Percentiles rank a stretch among this genome's conserved stretches.
phyloP scores from a whole-genome alignment of 2,329 filamentous ascomycete genomes.

The Pseudopyrenochaeta lycopersici region DNA sequence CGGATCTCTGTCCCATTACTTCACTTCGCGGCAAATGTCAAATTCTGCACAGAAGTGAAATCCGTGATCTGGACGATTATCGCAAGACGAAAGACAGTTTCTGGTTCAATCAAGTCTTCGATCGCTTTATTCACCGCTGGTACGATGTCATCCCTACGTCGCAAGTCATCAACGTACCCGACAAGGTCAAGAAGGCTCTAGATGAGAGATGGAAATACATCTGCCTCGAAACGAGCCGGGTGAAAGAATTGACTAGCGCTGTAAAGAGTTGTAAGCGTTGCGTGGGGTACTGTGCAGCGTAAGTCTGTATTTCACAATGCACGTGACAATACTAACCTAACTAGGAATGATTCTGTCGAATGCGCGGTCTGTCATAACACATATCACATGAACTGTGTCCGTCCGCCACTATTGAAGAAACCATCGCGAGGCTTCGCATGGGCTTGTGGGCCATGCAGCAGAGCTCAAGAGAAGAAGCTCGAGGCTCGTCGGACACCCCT shows the following conservation, averaged over 20 bases:
- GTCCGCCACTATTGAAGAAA: constrained; percentile 91
- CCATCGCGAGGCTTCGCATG: constrained; percentile 97
- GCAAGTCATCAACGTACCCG: constrained; percentile 94
- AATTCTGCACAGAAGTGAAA: constrained; percentile 88
- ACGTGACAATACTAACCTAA: constrained; percentile 21
- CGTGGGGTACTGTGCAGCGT: constrained; percentile 89
- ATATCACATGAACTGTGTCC: constrained; percentile 98
- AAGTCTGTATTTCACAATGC: constrained; percentile 51
- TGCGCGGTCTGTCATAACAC: constrained; percentile 94
- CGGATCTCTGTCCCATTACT: constrained; percentile 90
- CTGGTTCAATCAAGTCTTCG: constrained; percentile 97
- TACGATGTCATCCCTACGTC: constrained; percentile 95
- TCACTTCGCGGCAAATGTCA: constrained; percentile 93
- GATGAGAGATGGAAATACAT: constrained; percentile 98
- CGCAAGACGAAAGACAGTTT: constrained; percentile 87
- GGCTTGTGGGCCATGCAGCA: constrained; percentile 95
- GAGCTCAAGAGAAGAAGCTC: constrained; percentile 91
- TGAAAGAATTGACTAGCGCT: constrained; percentile 94
- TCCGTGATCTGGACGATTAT: constrained; percentile 81
- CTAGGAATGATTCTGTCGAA: constrained; percentile 91
- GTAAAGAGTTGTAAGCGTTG: constrained; percentile 97
- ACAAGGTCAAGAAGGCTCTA: constrained; percentile 92
- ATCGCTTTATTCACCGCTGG: constrained; percentile 96
- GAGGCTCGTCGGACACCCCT: constrained; percentile 89
- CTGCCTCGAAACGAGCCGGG: constrained; percentile 89